Conservation (phyloP, 352 stramenopile species). For the Discostella stelligera region DNA sequence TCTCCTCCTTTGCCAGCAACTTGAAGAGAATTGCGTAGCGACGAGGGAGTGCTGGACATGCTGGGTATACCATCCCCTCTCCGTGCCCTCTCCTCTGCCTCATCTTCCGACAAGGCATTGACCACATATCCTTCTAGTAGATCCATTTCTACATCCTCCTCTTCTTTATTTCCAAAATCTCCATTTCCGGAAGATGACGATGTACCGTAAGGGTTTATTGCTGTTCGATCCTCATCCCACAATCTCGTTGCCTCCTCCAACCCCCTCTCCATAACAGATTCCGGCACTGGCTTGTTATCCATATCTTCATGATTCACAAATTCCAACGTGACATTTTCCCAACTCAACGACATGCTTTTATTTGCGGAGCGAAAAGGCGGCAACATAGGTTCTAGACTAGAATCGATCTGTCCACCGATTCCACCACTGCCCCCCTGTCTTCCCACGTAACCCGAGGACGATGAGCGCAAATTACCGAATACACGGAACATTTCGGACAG, state of each 20-base stretch:
- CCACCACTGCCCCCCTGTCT: neutral
- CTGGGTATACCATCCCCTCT: conserved; percentile 35
- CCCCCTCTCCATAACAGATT: conserved; percentile 22
- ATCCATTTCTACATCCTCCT: conserved; percentile 31
- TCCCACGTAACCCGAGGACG: neutral
- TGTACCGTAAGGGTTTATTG: neutral
- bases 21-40: conserved; percentile 11
- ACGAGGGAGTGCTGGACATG: conserved; percentile 26
- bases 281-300: conserved; percentile 11
- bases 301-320: conserved; percentile 39
- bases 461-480: conserved; percentile 34
- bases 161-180: neutral
- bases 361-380: conserved; percentile 69
- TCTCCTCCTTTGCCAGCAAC: neutral
- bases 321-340: conserved; percentile 45
- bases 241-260: conserved; percentile 17
- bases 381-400: conserved; percentile 33
- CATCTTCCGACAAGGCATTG: conserved; percentile 33
- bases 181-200: neutral
- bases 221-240: conserved; percentile 42
- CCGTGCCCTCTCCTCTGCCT: conserved; percentile 24
- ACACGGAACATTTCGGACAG: conserved; percentile 70
- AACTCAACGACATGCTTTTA: conserved; percentile 54
- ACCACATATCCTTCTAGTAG: conserved; percentile 38
- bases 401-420: conserved; percentile 1